Percentiles rank a stretch among this genome's conserved stretches.
phyloP scores from a whole-genome alignment of 2,329 filamentous ascomycete species.

The Monilinia laxa region DNA sequence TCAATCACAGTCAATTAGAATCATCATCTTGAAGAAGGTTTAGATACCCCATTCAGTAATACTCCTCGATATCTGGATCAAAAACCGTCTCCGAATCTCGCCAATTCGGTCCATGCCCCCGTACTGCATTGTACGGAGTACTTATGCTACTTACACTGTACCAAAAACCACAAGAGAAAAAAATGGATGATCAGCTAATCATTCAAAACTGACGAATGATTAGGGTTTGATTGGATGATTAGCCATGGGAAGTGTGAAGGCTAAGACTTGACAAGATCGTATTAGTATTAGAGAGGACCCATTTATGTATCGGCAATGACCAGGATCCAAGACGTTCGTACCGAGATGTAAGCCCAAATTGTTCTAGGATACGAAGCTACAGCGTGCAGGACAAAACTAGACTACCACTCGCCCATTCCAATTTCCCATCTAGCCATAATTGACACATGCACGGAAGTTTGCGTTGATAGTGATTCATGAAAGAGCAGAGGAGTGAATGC shows the following conservation, averaged over 20 bases:
- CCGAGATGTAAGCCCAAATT: slow-evolving; percentile 21
- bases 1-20: too few relatives aligned
- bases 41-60: too few relatives aligned
- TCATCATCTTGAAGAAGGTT: too few relatives aligned
- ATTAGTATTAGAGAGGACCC: background rate
- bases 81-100: background rate
- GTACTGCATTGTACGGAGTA: too few relatives aligned
- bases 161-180: too few relatives aligned
- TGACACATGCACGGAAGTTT: slow-evolving; percentile 14
- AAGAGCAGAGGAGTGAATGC: background rate
- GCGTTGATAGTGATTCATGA: background rate
- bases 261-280: slow-evolving; percentile 11
- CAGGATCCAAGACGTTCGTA: slow-evolving; percentile 21
- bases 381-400: too few relatives aligned
- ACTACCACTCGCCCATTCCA: slow-evolving; percentile 5
- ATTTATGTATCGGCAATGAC: background rate
- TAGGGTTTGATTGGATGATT: slow-evolving; percentile 13
- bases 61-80: background rate
- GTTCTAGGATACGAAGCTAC: slow-evolving; percentile 6
- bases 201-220: slow-evolving; percentile 2
- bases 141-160: too few relatives aligned
- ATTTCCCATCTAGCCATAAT: slow-evolving; percentile 13
- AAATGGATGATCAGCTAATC: slow-evolving; percentile 1
- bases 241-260: background rate
- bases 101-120: slow-evolving; percentile 3